These are phyloP conservation scores for Ambrosia hybrid DNA, from an alignment of 140 eudicot genomes.

Conservation along the genomic window DNA sequence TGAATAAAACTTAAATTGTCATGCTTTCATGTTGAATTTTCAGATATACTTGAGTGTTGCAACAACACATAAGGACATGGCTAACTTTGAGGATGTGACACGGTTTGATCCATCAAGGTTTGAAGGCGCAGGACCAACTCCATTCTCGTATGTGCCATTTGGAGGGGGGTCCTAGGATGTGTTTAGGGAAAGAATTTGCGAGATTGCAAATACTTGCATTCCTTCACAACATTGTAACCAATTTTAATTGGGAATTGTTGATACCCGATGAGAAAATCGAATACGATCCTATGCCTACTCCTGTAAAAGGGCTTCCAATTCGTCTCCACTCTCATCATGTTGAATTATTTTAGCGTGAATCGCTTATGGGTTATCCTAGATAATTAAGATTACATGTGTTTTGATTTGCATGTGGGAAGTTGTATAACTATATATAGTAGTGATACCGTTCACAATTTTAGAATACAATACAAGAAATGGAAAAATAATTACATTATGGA, in stretches of 20 bases:
- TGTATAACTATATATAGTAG: too few species aligned
- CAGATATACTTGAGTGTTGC: conserved; percentile 39
- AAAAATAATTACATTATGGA: too few species aligned
- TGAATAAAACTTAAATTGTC: neutral
- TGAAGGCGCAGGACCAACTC: conserved; percentile 48
- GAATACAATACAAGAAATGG: too few species aligned
- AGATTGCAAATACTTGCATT: conserved; percentile 46
- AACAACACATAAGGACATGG: conserved; percentile 34
- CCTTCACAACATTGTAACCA: conserved; percentile 43
- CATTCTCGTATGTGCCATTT: conserved; percentile 46
- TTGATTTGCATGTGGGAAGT: too few species aligned
- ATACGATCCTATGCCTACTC: conserved; percentile 50
- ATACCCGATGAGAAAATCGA: conserved; percentile 43
- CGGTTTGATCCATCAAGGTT: conserved; percentile 53
- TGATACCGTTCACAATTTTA: too few species aligned
- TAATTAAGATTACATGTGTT: neutral
- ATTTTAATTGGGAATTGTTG: conserved; percentile 44
- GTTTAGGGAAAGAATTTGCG: conserved; percentile 62
- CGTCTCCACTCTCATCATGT: neutral
- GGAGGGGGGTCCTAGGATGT: conserved; percentile 71
- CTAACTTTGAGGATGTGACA: conserved; percentile 13
- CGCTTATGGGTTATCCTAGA: neutral
- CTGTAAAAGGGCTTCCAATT: conserved; percentile 47
- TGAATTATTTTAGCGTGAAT: neutral
- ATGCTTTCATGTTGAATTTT: neutral